Evolutionary conservation across 2,329 filamentous ascomycete genomes (phyloP), one percentile per base, ranked within the genome.

Genomic region (Monosporascus sp.): DNA sequence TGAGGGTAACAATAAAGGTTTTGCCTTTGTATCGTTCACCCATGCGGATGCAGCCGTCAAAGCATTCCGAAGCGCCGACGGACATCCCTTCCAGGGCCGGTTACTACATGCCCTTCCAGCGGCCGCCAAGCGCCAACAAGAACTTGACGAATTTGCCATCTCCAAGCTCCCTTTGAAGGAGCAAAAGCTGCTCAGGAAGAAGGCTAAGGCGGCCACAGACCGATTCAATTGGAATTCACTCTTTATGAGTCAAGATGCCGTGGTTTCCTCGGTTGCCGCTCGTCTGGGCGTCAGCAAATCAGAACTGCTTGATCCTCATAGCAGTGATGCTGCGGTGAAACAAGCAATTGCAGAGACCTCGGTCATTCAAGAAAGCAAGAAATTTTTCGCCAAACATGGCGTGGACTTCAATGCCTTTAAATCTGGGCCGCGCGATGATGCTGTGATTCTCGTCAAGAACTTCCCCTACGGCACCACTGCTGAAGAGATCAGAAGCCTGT

Each of bases 221-320:
- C 85, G 82, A 1, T 97, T 97, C 74, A 96, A 93, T 69, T 99
- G 94, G 94, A 99, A 99, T 75, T 93, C 92, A n/a, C 78, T 99
- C n/a, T 99, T 94, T 72, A 95, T 99, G 89, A 97, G 88, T 72
- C 88, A 91, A 74, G 92, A 99, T 75, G 90, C 94, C 49, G 91
- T 99, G 50, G 92, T 97, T 72, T 85, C 89, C 48, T 95, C 92
- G 6, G 84, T 96, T 56, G 91, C 94, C 48, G 84, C 87, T 66
- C 87, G 92, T 51, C 79, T 99, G 53, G 92, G 93, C 47, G 83
- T 99, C 53, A 87, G 88, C 52, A 99, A 99, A 75, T 86, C 91
- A 11, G 91, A 96, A 63, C 74, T 99, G 53, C 79, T 99, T 46
- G 93, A 99, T 72, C 94, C 93, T n/a, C 96, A 93, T 4, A 96